Conservation (phyloP, 2,329 filamentous ascomycete species). For the Exophiala sideris region DNA sequence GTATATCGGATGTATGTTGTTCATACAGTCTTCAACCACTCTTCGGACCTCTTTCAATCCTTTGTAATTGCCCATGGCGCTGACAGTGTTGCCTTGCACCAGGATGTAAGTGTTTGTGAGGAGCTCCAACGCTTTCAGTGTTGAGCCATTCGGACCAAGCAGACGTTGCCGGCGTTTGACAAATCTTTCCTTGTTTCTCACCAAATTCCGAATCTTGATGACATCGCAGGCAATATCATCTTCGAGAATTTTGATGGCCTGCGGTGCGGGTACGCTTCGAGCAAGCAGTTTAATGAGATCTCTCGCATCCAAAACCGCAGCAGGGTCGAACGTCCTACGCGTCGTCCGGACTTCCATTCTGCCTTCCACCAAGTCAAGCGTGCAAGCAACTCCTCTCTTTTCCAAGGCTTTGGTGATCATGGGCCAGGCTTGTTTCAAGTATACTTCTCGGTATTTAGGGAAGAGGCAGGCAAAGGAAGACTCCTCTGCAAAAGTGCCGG, state of each 20-base stretch:
- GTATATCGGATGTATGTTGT: slow-evolving; percentile 84
- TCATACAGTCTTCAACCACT: slow-evolving; percentile 93
- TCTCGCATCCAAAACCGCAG: slow-evolving; percentile 86
- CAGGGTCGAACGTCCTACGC: slow-evolving; percentile 84
- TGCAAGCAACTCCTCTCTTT: slow-evolving; percentile 83
- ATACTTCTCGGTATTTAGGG: slow-evolving; percentile 93
- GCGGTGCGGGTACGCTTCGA: slow-evolving; percentile 81
- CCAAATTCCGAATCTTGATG: slow-evolving; percentile 88
- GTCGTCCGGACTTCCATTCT: slow-evolving; percentile 97
- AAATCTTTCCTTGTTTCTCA: slow-evolving; percentile 91
- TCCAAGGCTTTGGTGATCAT: slow-evolving; percentile 83
- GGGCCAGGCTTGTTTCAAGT: slow-evolving; percentile 90
- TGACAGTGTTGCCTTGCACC: slow-evolving; percentile 94
- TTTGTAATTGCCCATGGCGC: slow-evolving; percentile 87
- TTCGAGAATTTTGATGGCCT: slow-evolving; percentile 85
- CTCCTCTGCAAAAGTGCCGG: slow-evolving; percentile 86
- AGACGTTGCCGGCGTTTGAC: slow-evolving; percentile 92
- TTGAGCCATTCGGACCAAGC: slow-evolving; percentile 84
- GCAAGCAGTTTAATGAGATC: slow-evolving; percentile 92
- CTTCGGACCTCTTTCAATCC: slow-evolving; percentile 87
- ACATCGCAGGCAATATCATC: slow-evolving; percentile 91
- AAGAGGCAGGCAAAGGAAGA: slow-evolving; percentile 82
- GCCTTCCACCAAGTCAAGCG: slow-evolving; percentile 89
- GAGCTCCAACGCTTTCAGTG: slow-evolving; percentile 88
- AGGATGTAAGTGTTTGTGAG: slow-evolving; percentile 89